Conservation (phyloP, 805 yeast genomes). For the Priceomyces carsonii region DNA sequence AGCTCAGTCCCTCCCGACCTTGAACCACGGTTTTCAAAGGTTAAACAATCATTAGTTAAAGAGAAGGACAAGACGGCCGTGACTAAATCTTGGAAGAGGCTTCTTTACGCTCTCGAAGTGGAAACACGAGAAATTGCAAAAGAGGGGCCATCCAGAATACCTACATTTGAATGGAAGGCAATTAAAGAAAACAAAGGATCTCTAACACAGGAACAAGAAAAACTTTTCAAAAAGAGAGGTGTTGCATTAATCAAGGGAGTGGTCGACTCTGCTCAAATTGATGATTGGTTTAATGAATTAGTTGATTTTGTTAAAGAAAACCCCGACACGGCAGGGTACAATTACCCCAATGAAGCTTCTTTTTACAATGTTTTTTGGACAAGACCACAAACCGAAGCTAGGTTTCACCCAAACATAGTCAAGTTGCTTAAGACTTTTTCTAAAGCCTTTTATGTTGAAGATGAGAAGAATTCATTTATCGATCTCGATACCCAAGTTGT, state of each 20-base stretch:
- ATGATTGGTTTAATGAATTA: slow-evolving; percentile 15
- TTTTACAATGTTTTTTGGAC: slow-evolving; percentile 43
- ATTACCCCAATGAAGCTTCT: slow-evolving; percentile 27
- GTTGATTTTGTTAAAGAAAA: slow-evolving; percentile 19
- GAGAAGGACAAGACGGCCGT: too few relatives aligned
- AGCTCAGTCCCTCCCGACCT: too few relatives aligned
- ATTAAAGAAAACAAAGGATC: slow-evolving; percentile 12
- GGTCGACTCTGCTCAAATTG: slow-evolving; percentile 14
- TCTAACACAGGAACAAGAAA: slow-evolving; percentile 10
- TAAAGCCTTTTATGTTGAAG: too few relatives aligned
- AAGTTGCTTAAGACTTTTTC: too few relatives aligned
- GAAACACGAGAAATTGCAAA: slow-evolving; percentile 16
- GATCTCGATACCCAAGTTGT: slow-evolving; percentile 32
- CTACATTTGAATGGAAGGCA: slow-evolving; percentile 19
- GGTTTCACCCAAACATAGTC: slow-evolving; percentile 44
- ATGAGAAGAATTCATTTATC: too few relatives aligned
- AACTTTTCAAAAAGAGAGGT: slow-evolving; percentile 15
- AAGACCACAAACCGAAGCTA: slow-evolving; percentile 36
- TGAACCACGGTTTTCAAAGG: too few relatives aligned
- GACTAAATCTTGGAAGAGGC: slow-evolving; percentile 31
- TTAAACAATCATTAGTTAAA: too few relatives aligned
- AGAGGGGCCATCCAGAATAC: slow-evolving; percentile 20
- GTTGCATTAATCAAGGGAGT: slow-evolving; percentile 17
- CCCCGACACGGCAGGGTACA: slow-evolving; percentile 27
- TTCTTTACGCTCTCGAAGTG: slow-evolving; percentile 19